These are phyloP conservation scores for Brassica juncea DNA, from an alignment of 345 rosid species.

Conservation along the genomic window DNA sequence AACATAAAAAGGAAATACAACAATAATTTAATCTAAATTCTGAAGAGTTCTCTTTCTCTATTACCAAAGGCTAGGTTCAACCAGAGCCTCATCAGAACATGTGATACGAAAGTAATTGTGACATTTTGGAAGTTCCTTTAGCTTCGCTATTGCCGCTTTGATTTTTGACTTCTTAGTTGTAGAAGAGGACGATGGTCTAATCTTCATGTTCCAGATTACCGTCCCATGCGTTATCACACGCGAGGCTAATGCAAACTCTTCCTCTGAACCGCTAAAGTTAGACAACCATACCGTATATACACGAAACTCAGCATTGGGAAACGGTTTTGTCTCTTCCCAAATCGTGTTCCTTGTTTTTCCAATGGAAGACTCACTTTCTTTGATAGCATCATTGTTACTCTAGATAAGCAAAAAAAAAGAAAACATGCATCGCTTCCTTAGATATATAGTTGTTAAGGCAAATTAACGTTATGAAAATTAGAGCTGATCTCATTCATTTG, in stretches of 20 bases:
- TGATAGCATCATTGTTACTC: background rate
- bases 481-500: too few relatives aligned
- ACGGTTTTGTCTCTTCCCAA: constrained; percentile 11
- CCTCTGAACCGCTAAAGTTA: constrained; percentile 7
- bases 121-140: background rate
- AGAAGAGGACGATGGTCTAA: background rate
- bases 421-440: background rate
- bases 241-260: constrained; percentile 19
- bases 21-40: background rate
- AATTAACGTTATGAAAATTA: background rate
- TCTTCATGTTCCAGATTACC: background rate
- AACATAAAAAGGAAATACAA: background rate
- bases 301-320: background rate
- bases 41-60: background rate
- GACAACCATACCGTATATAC: background rate
- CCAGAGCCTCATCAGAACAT: background rate
- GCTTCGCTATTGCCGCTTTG: background rate
- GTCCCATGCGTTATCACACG: background rate
- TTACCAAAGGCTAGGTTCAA: background rate
- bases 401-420: background rate
- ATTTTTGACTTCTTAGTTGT: background rate
- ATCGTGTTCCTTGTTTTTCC: background rate
- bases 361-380: constrained; percentile 4
- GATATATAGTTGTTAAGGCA: background rate
- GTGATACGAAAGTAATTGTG: background rate